Conservation (phyloP, 192 early-diverging fungal genomes). For the Coemansia reversa region DNA sequence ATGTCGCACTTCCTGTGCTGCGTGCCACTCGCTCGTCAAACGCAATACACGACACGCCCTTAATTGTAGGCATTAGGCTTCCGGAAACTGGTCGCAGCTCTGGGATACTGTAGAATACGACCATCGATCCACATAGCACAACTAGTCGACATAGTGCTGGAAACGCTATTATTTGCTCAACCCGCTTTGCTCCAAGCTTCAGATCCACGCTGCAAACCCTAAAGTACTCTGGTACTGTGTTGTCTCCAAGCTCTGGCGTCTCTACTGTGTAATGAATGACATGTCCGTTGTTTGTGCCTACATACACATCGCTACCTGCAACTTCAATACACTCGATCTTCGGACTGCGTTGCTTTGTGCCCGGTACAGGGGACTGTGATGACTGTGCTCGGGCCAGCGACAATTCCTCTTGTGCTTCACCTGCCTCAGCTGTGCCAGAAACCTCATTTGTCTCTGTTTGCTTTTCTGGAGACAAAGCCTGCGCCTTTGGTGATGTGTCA, state of each 20-base stretch:
- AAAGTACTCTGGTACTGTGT: slow-evolving; percentile 14
- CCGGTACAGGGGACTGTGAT: slow-evolving; percentile 3
- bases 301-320: slow-evolving; percentile 29
- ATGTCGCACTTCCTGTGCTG: slow-evolving; percentile 1
- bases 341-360: slow-evolving; percentile 1
- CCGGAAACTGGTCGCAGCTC: slow-evolving; percentile 24
- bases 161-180: slow-evolving; percentile 47
- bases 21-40: slow-evolving; percentile 42
- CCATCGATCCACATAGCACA: slow-evolving; percentile 41
- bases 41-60: slow-evolving; percentile 42
- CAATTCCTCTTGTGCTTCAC: not conserved
- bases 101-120: slow-evolving; percentile 23
- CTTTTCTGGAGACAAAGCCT: not conserved
- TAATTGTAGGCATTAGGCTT: slow-evolving; percentile 20
- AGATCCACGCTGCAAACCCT: slow-evolving; percentile 25
- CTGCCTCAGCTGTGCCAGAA: not conserved
- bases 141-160: slow-evolving; percentile 30
- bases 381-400: not conserved
- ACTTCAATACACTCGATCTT: slow-evolving; percentile 45
- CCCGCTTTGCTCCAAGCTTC: slow-evolving; percentile 30
- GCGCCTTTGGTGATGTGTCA: not conserved
- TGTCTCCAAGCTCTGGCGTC: slow-evolving; percentile 14
- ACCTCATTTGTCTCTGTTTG: slow-evolving; percentile 1
- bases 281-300: slow-evolving; percentile 42
- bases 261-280: slow-evolving; percentile 37